Base-by-base conservation (phyloP, 2,329 filamentous ascomycete species). In the Colletotrichum sp. region DNA sequence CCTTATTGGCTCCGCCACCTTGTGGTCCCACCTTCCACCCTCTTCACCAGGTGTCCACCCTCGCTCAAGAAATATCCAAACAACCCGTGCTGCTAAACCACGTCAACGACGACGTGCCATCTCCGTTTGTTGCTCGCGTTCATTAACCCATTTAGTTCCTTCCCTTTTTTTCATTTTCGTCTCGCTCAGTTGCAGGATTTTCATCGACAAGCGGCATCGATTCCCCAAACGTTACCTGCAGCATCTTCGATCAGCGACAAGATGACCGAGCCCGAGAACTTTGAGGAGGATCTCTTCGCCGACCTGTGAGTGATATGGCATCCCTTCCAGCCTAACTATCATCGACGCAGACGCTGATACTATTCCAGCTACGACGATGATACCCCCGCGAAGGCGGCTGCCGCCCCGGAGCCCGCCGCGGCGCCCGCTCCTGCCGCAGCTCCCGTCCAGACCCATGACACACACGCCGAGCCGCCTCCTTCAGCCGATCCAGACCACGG, bases 281-380 rank as follows among this genome's bases (percentile, higher is more conserved):
- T 95, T 80, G 96, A 98, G 80, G 96, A 98, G 82, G 96, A 98
- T 90, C 94, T 98, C 86, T 98, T 98, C 86, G 96, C 96, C 81
- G 96, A 98, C 87, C 92, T 98, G 96, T 98, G 89, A 87, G 95
- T 80, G 24, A 59, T 65, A 59, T 65, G 26, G 60, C 24, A 26
- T n/a, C 5, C 15, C 30, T 26, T 36, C 24, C 44, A 21, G 30
- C 89, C 76, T 49, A 49, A 71, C 66, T 49, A 70, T 34, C 16
- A 62, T 24, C 52, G 65, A 32, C n/a, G 65, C 24, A 32, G 18
- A 59, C 59, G 28, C 63, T 69, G 39, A 76, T 34, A 24, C 57
- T 24, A 60, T 7, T 12, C 34, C 12, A 94, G 93, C 76, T 94
- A 94, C 82, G 92, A 95, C 78, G 93, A 91, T 77, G 91, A 94